Percentiles rank a stretch among this genome's conserved stretches.
phyloP scores from a whole-genome alignment of 2,329 filamentous ascomycete species.

The Harringtonia lauricola region DNA sequence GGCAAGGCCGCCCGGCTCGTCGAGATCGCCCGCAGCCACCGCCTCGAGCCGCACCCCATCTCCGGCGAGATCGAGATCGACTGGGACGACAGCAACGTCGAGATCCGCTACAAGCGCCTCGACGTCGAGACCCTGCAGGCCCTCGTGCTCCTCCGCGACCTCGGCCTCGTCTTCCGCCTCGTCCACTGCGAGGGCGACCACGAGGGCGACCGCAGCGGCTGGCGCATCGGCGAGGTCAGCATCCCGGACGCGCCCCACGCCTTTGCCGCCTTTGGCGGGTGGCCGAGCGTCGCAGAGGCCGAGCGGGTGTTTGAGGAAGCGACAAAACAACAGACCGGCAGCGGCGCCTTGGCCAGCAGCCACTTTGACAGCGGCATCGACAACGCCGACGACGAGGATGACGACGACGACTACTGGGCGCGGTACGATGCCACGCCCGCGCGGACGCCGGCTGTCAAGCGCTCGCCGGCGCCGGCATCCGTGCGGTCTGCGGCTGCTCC shows the following conservation, averaged over 20 bases:
- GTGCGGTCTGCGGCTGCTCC: conserved; percentile 16
- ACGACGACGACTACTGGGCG: conserved; percentile 72
- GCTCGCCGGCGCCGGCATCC: conserved; percentile 46
- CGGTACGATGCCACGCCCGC: conserved; percentile 63
- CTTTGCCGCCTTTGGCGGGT: conserved; percentile 41
- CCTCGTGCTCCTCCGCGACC: conserved; percentile 48
- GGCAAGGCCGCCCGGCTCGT: conserved; percentile 44
- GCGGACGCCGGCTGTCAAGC: conserved; percentile 49
- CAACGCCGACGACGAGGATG: conserved; percentile 44
- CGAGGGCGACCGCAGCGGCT: conserved; percentile 50
- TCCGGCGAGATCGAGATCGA: conserved; percentile 72
- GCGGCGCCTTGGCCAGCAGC: conserved; percentile 5
- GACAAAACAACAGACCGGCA: conserved; percentile 19
- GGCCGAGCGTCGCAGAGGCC: conserved; percentile 44
- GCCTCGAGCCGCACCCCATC: conserved; percentile 68
- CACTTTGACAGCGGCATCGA: conserved; percentile 2
- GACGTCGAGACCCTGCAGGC: conserved; percentile 68
- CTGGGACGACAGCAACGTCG: conserved; percentile 46
- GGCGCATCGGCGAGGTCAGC: conserved; percentile 62
- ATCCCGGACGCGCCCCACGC: conserved; percentile 45
- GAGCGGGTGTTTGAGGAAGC: conserved; percentile 38
- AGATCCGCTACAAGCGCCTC: conserved; percentile 53
- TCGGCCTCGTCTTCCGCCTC: conserved; percentile 50
- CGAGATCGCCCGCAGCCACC: conserved; percentile 49
- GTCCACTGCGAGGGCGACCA: conserved; percentile 60